phyloP scores from a whole-genome alignment of 306 rosid species.

The Cucumis cinereus region DNA sequence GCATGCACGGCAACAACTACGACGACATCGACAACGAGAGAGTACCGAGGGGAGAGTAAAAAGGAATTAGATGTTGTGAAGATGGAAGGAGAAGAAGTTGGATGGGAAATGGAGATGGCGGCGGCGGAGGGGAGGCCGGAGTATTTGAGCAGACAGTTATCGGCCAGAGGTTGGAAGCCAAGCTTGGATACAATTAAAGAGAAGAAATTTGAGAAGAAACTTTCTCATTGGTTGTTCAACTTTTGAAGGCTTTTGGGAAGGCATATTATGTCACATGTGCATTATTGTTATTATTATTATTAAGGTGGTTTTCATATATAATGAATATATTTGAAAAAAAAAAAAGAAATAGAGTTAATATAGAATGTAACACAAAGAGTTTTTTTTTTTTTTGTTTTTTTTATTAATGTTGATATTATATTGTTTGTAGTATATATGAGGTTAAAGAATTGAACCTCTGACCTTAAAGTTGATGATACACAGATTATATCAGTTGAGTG shows the following conservation, averaged over 20 bases:
- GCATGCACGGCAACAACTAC: constrained; percentile 16
- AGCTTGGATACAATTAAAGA: constrained; percentile 72
- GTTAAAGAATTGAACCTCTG: too few relatives aligned
- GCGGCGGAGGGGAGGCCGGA: constrained; percentile 40
- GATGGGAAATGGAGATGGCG: constrained; percentile 23
- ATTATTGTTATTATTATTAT: not conserved
- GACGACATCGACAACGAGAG: not conserved
- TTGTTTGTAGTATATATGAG: too few relatives aligned
- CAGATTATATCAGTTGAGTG: too few relatives aligned
- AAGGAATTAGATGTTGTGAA: not conserved
- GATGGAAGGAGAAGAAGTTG: constrained; percentile 8
- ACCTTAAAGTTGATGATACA: too few relatives aligned
- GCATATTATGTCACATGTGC: not conserved
- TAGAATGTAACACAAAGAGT: not conserved
- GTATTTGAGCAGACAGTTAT: constrained; percentile 57
- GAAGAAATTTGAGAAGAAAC: constrained; percentile 41
- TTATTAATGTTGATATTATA: too few relatives aligned
- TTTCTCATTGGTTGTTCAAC: constrained; percentile 32
- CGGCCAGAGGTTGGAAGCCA: constrained; percentile 85
- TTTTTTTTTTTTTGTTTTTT: not conserved
- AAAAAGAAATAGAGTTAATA: not conserved
- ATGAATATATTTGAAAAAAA: not conserved
- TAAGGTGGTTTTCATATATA: not conserved
- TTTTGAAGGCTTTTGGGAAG: not conserved
- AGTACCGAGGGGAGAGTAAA: not conserved